These are phyloP conservation scores for Serendipita vermifera DNA, from an alignment of 768 basidiomycete species.

Conservation along the genomic window DNA sequence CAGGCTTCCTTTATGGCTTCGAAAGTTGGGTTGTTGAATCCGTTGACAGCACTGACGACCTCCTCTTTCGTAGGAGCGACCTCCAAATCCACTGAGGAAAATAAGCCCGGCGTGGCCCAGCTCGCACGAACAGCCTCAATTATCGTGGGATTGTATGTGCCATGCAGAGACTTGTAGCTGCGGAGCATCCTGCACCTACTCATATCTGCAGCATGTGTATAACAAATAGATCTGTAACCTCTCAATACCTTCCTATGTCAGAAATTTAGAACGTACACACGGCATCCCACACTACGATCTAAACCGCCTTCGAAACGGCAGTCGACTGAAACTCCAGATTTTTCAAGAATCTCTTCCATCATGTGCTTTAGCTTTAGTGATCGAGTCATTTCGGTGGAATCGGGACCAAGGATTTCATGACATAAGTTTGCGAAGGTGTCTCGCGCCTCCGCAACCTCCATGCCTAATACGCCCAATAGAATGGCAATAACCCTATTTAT, in stretches of 20 bases:
- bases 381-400: too few relatives aligned
- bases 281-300: neutral
- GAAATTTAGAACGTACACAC: neutral
- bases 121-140: neutral
- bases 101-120: neutral
- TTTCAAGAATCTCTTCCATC: neutral
- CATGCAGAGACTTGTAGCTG: neutral
- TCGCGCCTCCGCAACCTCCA: too few relatives aligned
- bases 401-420: too few relatives aligned
- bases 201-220: neutral
- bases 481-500: neutral
- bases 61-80: neutral
- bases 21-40: neutral
- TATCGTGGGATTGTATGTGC: neutral
- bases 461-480: neutral
- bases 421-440: too few relatives aligned
- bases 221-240: neutral
- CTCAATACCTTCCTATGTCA: too few relatives aligned
- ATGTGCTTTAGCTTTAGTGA: too few relatives aligned
- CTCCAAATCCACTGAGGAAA: neutral
- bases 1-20: neutral
- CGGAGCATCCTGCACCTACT: neutral
- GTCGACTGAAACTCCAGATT: neutral
- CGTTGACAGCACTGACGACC: constrained; percentile 4
- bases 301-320: neutral